phyloP scores from a whole-genome alignment of 1,284 basidiomycete species.

The Fomitopsis schrenkii region DNA sequence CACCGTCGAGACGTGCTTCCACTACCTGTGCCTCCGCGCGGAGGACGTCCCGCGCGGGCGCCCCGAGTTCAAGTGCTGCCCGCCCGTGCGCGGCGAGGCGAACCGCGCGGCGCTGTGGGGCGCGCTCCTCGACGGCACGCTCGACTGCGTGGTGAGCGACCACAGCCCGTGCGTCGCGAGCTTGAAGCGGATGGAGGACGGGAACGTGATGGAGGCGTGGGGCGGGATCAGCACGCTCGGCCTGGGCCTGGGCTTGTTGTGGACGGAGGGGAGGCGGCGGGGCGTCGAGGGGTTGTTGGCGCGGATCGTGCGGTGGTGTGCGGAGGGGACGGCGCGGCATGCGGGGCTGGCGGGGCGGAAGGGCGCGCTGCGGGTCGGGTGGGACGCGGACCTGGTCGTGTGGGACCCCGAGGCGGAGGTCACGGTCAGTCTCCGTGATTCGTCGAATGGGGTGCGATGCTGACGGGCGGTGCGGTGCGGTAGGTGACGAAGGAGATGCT shows the following conservation, averaged over 20 bases:
- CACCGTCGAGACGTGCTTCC: constrained; percentile 93
- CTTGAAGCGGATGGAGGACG: constrained; percentile 76
- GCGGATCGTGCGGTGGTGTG: constrained; percentile 74
- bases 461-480: background rate
- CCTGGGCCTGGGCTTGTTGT: constrained; percentile 80
- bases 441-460: background rate
- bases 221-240: constrained; percentile 90
- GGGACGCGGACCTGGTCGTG: constrained; percentile 82
- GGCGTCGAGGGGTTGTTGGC: constrained; percentile 45
- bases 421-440: constrained; percentile 41
- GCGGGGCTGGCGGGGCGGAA: constrained; percentile 69
- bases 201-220: constrained; percentile 87
- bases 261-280: constrained; percentile 72
- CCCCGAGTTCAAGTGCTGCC: constrained; percentile 91
- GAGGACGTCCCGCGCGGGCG: constrained; percentile 63
- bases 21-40: constrained; percentile 78
- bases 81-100: constrained; percentile 75
- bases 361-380: constrained; percentile 68
- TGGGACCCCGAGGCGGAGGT: constrained; percentile 74
- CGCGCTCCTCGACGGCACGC: constrained; percentile 75
- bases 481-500: constrained; percentile 73
- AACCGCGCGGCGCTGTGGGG: constrained; percentile 79
- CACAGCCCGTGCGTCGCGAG: constrained; percentile 86
- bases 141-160: constrained; percentile 91
- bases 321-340: constrained; percentile 66